phyloP scores from a whole-genome alignment of 352 stramenopile species.

The Phytophthora fragariae region DNA sequence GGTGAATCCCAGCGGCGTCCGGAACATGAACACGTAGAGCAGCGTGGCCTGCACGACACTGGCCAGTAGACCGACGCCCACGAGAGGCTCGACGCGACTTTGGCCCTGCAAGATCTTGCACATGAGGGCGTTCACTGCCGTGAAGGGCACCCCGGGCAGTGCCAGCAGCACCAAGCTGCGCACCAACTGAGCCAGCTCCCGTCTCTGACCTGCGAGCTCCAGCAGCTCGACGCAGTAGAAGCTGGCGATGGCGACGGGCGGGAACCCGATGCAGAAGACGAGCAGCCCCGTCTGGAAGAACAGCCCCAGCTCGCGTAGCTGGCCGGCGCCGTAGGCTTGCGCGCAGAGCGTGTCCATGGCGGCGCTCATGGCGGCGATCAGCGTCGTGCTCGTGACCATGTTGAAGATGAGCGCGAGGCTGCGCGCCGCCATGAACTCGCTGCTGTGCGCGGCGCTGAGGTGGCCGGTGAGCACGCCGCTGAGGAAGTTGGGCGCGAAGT shows the following conservation, averaged over 20 bases:
- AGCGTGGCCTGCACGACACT: constrained; percentile 82
- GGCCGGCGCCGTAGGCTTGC: constrained; percentile 85
- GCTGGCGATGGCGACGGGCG: constrained; percentile 66
- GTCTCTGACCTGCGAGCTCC: constrained; percentile 71
- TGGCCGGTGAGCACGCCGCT: constrained; percentile 77
- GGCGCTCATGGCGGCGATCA: constrained; percentile 84
- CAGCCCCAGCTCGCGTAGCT: constrained; percentile 85
- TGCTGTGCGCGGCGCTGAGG: constrained; percentile 63
- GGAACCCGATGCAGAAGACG: constrained; percentile 70
- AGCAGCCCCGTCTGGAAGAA: constrained; percentile 88
- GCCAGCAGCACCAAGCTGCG: constrained; percentile 73
- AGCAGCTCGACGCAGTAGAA: constrained; percentile 85
- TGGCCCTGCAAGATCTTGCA: constrained; percentile 88
- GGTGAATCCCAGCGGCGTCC: constrained; percentile 73
- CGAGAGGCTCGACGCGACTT: constrained; percentile 87
- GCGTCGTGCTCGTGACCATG: constrained; percentile 85
- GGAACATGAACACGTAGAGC: constrained; percentile 91
- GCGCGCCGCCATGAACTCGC: constrained; percentile 81
- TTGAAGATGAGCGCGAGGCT: constrained; percentile 82
- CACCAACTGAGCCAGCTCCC: constrained; percentile 71
- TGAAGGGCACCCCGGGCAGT: constrained; percentile 84
- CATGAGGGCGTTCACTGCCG: constrained; percentile 73
- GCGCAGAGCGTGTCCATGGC: constrained; percentile 92
- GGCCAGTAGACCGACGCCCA: constrained; percentile 76
- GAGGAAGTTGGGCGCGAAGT: constrained; percentile 74